Conservation (phyloP, 2,329 filamentous ascomycete genomes). For the Fusarium piperis region DNA sequence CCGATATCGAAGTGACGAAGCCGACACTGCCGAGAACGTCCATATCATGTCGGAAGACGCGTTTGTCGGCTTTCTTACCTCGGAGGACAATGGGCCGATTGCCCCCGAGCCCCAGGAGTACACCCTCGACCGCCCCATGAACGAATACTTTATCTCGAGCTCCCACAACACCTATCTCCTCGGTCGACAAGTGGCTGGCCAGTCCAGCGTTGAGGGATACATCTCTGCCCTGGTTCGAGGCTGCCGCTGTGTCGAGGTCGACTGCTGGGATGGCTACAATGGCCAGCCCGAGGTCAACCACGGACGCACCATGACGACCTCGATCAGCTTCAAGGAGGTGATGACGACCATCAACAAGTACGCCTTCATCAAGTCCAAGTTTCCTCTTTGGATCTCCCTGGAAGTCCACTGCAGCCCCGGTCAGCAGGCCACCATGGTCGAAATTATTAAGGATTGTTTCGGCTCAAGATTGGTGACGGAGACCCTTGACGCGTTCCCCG, state of each 20-base stretch:
- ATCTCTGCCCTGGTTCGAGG: constrained; percentile 87
- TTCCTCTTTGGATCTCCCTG: constrained; percentile 92
- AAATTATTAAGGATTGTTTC: constrained; percentile 87
- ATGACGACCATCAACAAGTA: constrained; percentile 95
- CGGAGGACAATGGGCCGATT: constrained; percentile 76
- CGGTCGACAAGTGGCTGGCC: constrained; percentile 87
- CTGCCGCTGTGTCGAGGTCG: constrained; percentile 95
- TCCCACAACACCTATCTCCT: constrained; percentile 98
- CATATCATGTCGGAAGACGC: constrained; percentile 78
- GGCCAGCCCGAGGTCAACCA: constrained; percentile 91
- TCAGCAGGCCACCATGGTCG: constrained; percentile 89
- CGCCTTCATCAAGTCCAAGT: constrained; percentile 87
- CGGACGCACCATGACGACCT: constrained; percentile 86
- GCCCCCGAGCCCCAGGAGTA: constrained; percentile 68
- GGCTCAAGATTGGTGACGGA: constrained; percentile 81
- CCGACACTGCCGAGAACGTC: constrained; percentile 54
- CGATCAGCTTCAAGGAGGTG: constrained; percentile 89
- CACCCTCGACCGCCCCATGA: constrained; percentile 82
- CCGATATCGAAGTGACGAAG: constrained; percentile 61
- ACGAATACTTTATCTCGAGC: constrained; percentile 98
- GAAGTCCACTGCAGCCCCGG: constrained; percentile 90
- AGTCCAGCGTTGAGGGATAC: constrained; percentile 95
- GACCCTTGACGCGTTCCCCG: constrained; percentile 74
- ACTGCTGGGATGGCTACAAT: constrained; percentile 95
- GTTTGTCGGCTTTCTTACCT: constrained; percentile 81